These are phyloP conservation scores for Eimeria maxima DNA, from an alignment of 169 alveolate genomes.

Conservation along the genomic window DNA sequence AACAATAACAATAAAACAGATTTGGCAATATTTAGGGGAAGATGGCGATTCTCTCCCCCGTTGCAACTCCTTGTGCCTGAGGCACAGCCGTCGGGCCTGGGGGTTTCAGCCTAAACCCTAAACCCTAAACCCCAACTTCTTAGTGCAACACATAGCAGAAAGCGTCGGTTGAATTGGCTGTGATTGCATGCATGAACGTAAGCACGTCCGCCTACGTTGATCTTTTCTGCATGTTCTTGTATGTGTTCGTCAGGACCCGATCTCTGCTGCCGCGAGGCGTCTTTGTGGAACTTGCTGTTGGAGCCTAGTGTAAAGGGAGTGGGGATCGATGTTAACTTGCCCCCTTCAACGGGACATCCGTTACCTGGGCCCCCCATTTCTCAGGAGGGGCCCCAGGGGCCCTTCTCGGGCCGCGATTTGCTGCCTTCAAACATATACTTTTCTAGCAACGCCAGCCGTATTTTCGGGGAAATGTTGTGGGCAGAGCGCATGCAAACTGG, in stretches of 20 bases:
- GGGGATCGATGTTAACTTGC: slow-evolving; percentile 58
- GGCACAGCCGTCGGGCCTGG: too few species aligned
- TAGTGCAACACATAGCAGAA: too few species aligned
- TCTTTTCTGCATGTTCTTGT: not conserved
- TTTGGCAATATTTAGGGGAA: too few species aligned
- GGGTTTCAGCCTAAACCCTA: not conserved
- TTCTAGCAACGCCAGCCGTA: not conserved
- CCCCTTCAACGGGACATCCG: not conserved
- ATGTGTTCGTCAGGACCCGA: slow-evolving; percentile 33
- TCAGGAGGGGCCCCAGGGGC: slow-evolving; percentile 1
- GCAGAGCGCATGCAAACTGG: slow-evolving; percentile 78
- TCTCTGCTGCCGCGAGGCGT: slow-evolving; percentile 76
- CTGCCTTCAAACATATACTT: slow-evolving; percentile 1
- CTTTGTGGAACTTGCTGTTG: slow-evolving; percentile 65
- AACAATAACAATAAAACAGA: too few species aligned
- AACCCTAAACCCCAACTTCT: not conserved
- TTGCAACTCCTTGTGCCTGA: too few species aligned
- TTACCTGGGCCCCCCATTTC: slow-evolving; percentile 37
- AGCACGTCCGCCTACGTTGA: too few species aligned
- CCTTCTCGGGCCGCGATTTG: too few species aligned
- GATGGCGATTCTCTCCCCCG: too few species aligned
- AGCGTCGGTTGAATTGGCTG: too few species aligned
- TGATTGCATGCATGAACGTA: too few species aligned
- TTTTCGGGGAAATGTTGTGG: slow-evolving; percentile 49
- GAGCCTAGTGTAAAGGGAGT: slow-evolving; percentile 47